Evolutionary conservation across 2,329 filamentous ascomycete genomes (phyloP).

Genomic region (Penicillium digitatum): DNA sequence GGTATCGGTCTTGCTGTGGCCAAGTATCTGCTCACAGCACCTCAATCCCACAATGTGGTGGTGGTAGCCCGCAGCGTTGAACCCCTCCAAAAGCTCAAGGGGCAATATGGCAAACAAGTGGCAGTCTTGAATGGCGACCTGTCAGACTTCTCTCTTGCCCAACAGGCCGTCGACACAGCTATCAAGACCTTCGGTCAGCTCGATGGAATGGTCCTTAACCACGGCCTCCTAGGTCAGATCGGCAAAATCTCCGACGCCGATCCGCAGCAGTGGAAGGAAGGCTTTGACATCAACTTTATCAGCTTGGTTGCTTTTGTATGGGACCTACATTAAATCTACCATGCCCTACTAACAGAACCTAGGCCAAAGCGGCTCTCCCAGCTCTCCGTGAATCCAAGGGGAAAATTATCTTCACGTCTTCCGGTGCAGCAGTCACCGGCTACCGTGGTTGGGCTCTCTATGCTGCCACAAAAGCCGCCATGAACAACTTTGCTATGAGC

Average conservation of each 20-base stretch:
- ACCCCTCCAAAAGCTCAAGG: conserved; percentile 52
- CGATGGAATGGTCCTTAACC: conserved; percentile 83
- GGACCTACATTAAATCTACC: conserved; percentile 4
- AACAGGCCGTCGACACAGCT: conserved; percentile 62
- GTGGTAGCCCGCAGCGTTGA: conserved; percentile 54
- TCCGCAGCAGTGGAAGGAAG: conserved; percentile 68
- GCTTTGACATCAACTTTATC: conserved; percentile 84
- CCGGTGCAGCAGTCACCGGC: conserved; percentile 31
- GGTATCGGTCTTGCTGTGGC: conserved; percentile 61
- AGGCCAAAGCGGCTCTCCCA: conserved; percentile 33
- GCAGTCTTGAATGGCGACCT: conserved; percentile 57
- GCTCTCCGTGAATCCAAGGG: conserved; percentile 34
- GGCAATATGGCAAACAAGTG: conserved; percentile 53
- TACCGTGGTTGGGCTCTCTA: conserved; percentile 38
- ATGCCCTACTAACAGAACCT: not conserved
- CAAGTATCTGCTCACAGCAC: conserved; percentile 54
- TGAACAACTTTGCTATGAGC: conserved; percentile 32
- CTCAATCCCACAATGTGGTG: conserved; percentile 53
- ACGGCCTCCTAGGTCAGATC: conserved; percentile 75
- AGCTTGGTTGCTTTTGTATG: conserved; percentile 73
- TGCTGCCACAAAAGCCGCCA: conserved; percentile 36
- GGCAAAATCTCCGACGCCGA: conserved; percentile 63
- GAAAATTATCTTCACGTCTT: conserved; percentile 37
- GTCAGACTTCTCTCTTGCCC: conserved; percentile 51
- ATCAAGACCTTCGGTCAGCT: conserved; percentile 65